Conservation (phyloP, 208 protist species). For the Kentomonas sorsogonicus region DNA sequence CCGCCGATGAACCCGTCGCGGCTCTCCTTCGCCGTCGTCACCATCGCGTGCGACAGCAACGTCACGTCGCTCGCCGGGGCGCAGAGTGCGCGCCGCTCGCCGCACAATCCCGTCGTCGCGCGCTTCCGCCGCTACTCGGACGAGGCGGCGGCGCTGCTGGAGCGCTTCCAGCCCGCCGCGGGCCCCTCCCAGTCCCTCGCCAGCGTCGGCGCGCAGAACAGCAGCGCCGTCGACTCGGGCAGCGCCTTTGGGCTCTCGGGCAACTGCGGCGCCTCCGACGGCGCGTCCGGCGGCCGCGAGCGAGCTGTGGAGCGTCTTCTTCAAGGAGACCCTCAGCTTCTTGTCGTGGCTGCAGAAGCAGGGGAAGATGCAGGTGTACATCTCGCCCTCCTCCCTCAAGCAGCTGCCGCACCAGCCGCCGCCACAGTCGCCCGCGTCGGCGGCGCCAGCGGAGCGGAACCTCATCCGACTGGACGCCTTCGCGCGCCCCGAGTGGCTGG, state of each 20-base stretch:
- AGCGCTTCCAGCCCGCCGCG: constrained; percentile 16
- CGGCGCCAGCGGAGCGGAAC: constrained; percentile 1
- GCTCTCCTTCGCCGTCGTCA: constrained; percentile 24
- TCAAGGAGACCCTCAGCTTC: constrained; percentile 25
- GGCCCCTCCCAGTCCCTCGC: background rate
- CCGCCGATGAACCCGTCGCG: constrained; percentile 12
- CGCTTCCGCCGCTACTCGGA: constrained; percentile 4
- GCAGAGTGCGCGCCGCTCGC: background rate
- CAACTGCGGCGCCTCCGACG: background rate
- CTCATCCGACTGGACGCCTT: constrained; percentile 32
- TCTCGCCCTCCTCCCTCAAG: constrained; percentile 16
- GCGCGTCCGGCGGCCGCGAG: constrained; percentile 4
- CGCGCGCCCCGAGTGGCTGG: constrained; percentile 31
- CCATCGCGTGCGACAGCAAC: constrained; percentile 14
- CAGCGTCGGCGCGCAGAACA: background rate
- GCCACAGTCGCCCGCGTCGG: background rate
- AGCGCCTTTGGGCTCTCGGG: too few species aligned
- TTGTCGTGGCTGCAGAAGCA: constrained; percentile 29
- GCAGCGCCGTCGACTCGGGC: too few species aligned
- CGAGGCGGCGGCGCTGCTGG: constrained; percentile 15
- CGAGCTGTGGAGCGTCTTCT: constrained; percentile 22
- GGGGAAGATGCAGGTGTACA: constrained; percentile 32
- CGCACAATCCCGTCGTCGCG: too few species aligned
- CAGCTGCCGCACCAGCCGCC: background rate
- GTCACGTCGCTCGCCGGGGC: constrained; percentile 1